Conservation (phyloP, 768 basidiomycete genomes). For the Chalciporus pseudorubinellus region DNA sequence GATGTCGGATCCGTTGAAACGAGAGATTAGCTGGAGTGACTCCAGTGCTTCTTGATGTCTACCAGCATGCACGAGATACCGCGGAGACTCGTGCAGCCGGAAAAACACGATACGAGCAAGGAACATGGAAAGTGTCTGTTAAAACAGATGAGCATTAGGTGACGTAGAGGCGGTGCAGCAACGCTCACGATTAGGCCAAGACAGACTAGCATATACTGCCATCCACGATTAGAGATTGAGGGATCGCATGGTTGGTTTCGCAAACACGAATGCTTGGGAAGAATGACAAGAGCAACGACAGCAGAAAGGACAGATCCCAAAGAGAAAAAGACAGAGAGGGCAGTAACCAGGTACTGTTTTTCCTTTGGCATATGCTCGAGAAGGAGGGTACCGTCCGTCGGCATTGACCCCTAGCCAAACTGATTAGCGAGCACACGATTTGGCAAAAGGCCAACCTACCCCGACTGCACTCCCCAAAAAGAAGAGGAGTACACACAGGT, state of each 20-base stretch:
- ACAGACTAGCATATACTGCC: slow-evolving; percentile 78
- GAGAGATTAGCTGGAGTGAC: slow-evolving; percentile 79
- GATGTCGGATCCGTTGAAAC: slow-evolving; percentile 78
- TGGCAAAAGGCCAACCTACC: slow-evolving; percentile 44
- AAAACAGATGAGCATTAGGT: neutral
- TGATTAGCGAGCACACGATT: neutral
- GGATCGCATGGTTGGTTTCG: slow-evolving; percentile 57
- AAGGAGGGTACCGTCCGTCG: slow-evolving; percentile 91
- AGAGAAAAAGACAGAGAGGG: slow-evolving; percentile 93
- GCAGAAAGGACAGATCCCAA: slow-evolving; percentile 87
- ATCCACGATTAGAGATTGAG: slow-evolving; percentile 72
- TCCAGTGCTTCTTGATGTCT: slow-evolving; percentile 81
- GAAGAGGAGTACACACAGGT: slow-evolving; percentile 77
- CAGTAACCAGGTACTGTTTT: slow-evolving; percentile 91
- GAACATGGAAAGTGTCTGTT: slow-evolving; percentile 85
- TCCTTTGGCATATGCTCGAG: slow-evolving; percentile 90
- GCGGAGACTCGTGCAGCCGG: slow-evolving; percentile 90
- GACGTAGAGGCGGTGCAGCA: too few species aligned
- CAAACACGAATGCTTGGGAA: slow-evolving; percentile 76
- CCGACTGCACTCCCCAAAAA: slow-evolving; percentile 92
- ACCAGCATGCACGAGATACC: slow-evolving; percentile 88
- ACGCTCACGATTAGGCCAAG: slow-evolving; percentile 79
- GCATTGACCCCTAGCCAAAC: slow-evolving; percentile 80
- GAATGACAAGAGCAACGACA: slow-evolving; percentile 70
- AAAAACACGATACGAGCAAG: slow-evolving; percentile 85